phyloP scores from a whole-genome alignment of 2,329 filamentous ascomycete species.

The Metarhizium anisopliae region DNA sequence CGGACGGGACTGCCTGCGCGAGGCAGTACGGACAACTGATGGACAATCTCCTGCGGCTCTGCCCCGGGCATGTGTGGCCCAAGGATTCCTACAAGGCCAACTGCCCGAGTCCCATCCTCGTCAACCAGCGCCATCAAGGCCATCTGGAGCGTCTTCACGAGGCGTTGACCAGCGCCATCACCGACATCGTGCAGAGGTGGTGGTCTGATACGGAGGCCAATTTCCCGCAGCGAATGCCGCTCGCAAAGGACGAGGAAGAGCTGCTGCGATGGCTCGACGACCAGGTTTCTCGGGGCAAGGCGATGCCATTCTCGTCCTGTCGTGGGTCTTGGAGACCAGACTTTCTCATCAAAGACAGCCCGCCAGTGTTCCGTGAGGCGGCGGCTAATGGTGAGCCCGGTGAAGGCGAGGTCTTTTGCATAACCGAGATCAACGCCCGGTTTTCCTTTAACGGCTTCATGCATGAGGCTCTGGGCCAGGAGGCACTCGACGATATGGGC shows the following conservation, averaged over 20 bases:
- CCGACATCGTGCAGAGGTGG: conserved; percentile 29
- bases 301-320: conserved; percentile 13
- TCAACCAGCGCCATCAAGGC: conserved; percentile 18
- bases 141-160: conserved; percentile 21
- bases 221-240: conserved; percentile 24
- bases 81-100: conserved; percentile 15
- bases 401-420: conserved; percentile 20
- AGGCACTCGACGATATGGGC: conserved; percentile 14
- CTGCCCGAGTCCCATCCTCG: conserved; percentile 25
- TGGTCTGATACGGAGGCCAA: conserved; percentile 23
- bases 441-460: conserved; percentile 31
- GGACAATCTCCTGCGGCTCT: conserved; percentile 12
- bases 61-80: conserved; percentile 20
- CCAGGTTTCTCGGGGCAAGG: conserved; percentile 16
- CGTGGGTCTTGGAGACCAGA: conserved; percentile 30
- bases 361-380: not conserved
- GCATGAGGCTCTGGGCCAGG: conserved; percentile 20
- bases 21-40: conserved; percentile 12
- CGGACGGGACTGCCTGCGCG: conserved; percentile 3
- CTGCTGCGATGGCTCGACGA: conserved; percentile 20
- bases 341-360: conserved; percentile 25
- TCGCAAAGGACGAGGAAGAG: conserved; percentile 20
- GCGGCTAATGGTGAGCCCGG: not conserved
- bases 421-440: conserved; percentile 33
- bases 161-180: conserved; percentile 21